Evolutionary conservation across 1,139 yeast species (phyloP).

Genomic region (Geotrichum bryndzae): DNA sequence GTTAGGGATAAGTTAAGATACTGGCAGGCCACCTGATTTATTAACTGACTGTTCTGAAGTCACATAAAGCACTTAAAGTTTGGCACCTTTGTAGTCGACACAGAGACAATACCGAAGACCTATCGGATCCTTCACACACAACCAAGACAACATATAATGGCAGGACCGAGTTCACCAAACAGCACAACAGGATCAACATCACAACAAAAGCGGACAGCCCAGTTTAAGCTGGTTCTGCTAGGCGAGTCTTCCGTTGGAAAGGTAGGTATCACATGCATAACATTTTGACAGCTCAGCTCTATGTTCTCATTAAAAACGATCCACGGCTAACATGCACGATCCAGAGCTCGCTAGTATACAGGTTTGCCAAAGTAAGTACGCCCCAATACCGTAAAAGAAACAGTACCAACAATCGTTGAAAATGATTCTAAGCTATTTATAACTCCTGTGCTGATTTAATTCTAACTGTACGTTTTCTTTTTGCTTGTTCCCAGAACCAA

Average conservation of each 20-base stretch:
- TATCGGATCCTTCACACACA: background rate
- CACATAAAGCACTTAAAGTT: background rate
- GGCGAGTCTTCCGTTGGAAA: slow-evolving; percentile 2
- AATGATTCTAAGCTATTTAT: background rate
- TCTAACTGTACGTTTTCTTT: background rate
- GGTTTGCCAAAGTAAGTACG: slow-evolving; percentile 67
- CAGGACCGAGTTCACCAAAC: background rate
- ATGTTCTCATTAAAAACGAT: background rate
- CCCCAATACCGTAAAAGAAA: background rate
- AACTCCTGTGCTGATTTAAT: background rate
- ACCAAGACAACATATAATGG: background rate
- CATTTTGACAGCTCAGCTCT: background rate
- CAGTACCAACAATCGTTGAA: background rate
- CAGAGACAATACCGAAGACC: background rate
- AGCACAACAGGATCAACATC: background rate
- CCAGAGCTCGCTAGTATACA: slow-evolving; percentile 66
- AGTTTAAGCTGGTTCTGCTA: slow-evolving; percentile 1
- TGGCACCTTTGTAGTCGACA: background rate
- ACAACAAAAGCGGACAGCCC: background rate
- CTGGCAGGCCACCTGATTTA: background rate
- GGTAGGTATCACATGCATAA: background rate
- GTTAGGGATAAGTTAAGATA: background rate
- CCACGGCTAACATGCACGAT: slow-evolving; percentile 31
- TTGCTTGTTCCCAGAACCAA: slow-evolving; percentile 46
- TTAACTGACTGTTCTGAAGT: background rate